Conservation (phyloP, 1,284 basidiomycete genomes). For the Hemileia vastatrix region DNA sequence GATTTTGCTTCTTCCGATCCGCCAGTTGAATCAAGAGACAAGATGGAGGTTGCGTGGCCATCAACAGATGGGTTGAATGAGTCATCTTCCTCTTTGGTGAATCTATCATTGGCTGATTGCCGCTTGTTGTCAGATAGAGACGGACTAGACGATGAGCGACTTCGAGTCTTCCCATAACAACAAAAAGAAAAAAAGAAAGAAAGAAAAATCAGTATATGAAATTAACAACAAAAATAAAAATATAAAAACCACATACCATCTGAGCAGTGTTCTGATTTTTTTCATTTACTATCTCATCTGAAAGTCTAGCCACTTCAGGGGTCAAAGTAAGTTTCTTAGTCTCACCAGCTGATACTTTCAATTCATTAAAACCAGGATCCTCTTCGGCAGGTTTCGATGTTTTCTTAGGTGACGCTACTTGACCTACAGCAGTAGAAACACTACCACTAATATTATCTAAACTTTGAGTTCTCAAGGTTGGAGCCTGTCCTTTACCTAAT, state of each 20-base stretch:
- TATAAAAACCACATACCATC: no score
- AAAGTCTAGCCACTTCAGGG: slow-evolving; percentile 18
- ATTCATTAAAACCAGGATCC: not conserved
- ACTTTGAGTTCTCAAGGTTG: slow-evolving; percentile 13
- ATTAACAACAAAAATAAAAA: no score
- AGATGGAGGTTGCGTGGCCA: slow-evolving; percentile 9
- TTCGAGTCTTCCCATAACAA: no score
- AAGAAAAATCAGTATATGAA: no score
- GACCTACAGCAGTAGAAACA: slow-evolving; percentile 5
- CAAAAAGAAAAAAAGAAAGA: no score
- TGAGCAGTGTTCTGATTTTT: no score
- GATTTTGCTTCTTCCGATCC: slow-evolving; percentile 10
- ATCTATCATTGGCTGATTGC: no score
- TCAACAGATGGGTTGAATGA: slow-evolving; percentile 3
- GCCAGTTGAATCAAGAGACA: slow-evolving; percentile 1
- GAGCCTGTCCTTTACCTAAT: slow-evolving; percentile 20
- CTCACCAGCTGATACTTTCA: not conserved
- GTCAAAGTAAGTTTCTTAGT: slow-evolving; percentile 23
- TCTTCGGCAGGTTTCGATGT: not conserved
- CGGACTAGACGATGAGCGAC: no score
- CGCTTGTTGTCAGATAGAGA: no score
- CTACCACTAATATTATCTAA: no score
- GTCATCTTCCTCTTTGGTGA: slow-evolving; percentile 5
- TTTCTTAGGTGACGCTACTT: not conserved
- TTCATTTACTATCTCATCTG: no score